Percentiles rank a stretch among this genome's conserved stretches.
These are phyloP conservation scores for Rosa chinensis DNA, from an alignment of 306 rosid genomes.

Conservation along the genomic window DNA sequence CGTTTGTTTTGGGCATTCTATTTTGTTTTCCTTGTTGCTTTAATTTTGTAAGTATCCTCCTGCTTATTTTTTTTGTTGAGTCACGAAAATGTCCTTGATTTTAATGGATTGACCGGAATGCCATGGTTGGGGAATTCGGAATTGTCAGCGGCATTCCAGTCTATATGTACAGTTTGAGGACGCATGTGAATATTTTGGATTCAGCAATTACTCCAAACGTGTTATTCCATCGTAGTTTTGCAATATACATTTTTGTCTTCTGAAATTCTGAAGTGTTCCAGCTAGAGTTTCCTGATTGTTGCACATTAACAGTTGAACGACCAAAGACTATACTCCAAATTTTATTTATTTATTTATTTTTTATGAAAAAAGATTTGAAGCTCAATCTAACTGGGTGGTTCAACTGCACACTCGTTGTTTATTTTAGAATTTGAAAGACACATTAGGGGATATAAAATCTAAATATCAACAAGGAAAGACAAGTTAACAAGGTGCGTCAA, in stretches of 20 bases:
- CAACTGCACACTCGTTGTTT: too few species aligned
- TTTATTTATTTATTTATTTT: too few species aligned
- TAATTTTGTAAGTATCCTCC: slow-evolving; percentile 2
- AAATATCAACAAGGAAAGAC: too few species aligned
- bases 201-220: neutral
- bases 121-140: slow-evolving; percentile 5
- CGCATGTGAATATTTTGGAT: slow-evolving; percentile 37
- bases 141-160: slow-evolving; percentile 44
- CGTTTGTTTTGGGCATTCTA: neutral
- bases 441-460: too few species aligned
- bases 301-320: too few species aligned
- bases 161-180: slow-evolving; percentile 41
- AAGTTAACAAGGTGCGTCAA: too few species aligned
- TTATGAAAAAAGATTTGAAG: too few species aligned
- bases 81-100: slow-evolving; percentile 30
- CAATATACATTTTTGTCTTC: neutral
- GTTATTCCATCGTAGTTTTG: neutral
- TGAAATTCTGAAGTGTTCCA: too few species aligned
- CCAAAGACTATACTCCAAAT: too few species aligned
- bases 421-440: too few species aligned
- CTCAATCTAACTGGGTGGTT: too few species aligned
- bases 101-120: slow-evolving; percentile 20
- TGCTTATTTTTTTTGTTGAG: neutral
- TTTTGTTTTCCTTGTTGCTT: neutral
- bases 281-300: too few species aligned